Percentiles rank a stretch among this genome's conserved stretches.
Evolutionary conservation across 2,329 filamentous ascomycete species (phyloP).

Genomic region (Sordariomycetes sp.): DNA sequence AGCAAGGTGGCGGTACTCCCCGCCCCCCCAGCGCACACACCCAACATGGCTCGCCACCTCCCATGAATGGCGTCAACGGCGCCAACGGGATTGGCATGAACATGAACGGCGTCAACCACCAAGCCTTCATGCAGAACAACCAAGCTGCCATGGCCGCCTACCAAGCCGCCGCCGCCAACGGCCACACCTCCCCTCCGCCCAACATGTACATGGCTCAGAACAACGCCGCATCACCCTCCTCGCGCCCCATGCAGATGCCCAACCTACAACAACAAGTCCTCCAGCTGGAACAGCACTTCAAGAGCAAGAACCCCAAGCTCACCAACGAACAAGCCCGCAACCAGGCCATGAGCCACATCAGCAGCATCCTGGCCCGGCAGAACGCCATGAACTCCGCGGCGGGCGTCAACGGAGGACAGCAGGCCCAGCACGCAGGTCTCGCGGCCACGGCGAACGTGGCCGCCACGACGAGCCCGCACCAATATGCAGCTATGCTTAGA

Average conservation of each 20-base stretch:
- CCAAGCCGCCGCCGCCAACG: conserved; percentile 22
- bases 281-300: conserved; percentile 42
- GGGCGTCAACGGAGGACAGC: conserved; percentile 23
- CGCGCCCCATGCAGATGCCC: too few species aligned
- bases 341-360: conserved; percentile 41
- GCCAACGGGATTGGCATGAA: conserved; percentile 3
- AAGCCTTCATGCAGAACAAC: conserved; percentile 41
- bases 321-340: conserved; percentile 39
- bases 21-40: conserved; percentile 27
- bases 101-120: conserved; percentile 29
- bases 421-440: conserved; percentile 19
- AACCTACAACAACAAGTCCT: conserved; percentile 37
- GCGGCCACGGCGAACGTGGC: conserved; percentile 36
- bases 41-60: conserved; percentile 29
- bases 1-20: conserved; percentile 21
- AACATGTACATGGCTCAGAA: conserved; percentile 35
- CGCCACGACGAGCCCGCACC: conserved; percentile 43
- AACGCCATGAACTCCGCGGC: conserved; percentile 47
- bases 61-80: conserved; percentile 16
- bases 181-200: conserved; percentile 24
- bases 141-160: conserved; percentile 43
- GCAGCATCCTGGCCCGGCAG: conserved; percentile 37
- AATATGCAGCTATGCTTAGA: conserved; percentile 49
- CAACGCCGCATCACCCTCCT: conserved; percentile 30
- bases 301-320: conserved; percentile 40